Evolutionary conservation across 805 yeast species (phyloP), one percentile per base, ranked within the genome.

Genomic region (Tetrapisispora pingtungensis): DNA sequence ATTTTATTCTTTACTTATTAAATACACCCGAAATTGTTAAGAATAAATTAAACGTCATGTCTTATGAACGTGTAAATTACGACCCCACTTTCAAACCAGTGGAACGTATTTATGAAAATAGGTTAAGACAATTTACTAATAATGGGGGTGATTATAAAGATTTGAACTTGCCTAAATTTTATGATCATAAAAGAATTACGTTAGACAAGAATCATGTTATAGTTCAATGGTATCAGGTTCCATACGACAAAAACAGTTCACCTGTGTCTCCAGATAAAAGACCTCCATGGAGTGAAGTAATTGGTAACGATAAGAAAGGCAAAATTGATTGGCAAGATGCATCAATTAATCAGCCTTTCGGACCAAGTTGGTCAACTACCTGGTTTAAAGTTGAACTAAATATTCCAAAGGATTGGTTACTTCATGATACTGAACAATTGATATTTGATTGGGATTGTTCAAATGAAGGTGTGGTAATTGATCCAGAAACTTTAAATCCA

Each of bases 361-460:
- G 97, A 0, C 98, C 98, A 3, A 83, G 94, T 13, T 90, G 98
- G 98, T 81, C 90, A 46, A 84, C 97, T 1, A 94, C 87, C 51
- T 90, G 98, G 98, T 87, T 93, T 65, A 75, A 78, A 52, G 66
- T 90, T 18, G 65, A 71, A 13, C 64, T 85, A 46, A 67, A 69
- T n/a, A 68, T 90, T 5, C 95, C 96, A 0, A 52, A 68, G 14
- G 60, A 70, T 3, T 67, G 74, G 71, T 52, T 66, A 10, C 59
- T 69, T 19, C 69, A 71, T 14, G 54, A 58, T 12, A 17, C 7
- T 27, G 78, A 75, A 33, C 72, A 70, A 46, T 72, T 86, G 33
- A 67, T 81, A 43, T 75, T 85, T 46, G 81, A 86, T 49, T 89
- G 94, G 86, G 95, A 90, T 59, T 78, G 88, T 40, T 76, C 78